Base-by-base conservation (phyloP, 257 asterid species). In the Solanum paucissectum region DNA sequence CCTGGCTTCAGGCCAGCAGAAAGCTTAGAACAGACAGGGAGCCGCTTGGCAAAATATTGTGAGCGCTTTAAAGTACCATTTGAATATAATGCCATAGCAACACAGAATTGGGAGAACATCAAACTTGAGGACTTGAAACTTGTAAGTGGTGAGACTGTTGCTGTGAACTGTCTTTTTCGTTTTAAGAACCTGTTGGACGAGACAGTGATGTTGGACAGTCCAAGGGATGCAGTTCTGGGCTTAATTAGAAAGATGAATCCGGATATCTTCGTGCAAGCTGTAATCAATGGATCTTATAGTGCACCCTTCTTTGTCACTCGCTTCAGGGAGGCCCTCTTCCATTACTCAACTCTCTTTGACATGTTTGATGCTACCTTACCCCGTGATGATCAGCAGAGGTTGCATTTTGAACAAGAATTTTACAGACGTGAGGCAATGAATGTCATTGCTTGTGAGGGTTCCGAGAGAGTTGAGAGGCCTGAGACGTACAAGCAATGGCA, bases 401-500 rank as follows among this genome's bases (percentile, higher is more conserved):
- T 89, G 88, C 90, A 89, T 88, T 94, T 95, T 77, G 99, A 96
- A 90, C 95, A 94, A 74, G 95, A 94, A 74, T 94, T 95, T 90
- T 93, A 89, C 36, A 98, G 98, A 27, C 98, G 95, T 0, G 98
- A 95, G 90, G 91, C 91, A 2, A 92, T 96, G 90, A 95, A 96
- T 83, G 93, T 94, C 29, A 93, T 96, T 83, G 98, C 99, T 1
- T 96, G 99, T 71, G 99, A 95, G 89, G 99, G 99, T 44, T 88
- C 91, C 3, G 95, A 94, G 90, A 93, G 99, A 93, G 96, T 96
- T 9, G 98, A 90, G 90, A 94, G 99, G 85, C 98, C 99, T 5
- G 99, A 96, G 92, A 94, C 98, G 1, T 94, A 94, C 92, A 96
- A 94, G 94, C 98, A 94, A 82, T 96, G 99, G 98, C 99, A 96